These are phyloP conservation scores for Silene noctiflora DNA, from an alignment of 179 eudicot species.

Conservation along the genomic window DNA sequence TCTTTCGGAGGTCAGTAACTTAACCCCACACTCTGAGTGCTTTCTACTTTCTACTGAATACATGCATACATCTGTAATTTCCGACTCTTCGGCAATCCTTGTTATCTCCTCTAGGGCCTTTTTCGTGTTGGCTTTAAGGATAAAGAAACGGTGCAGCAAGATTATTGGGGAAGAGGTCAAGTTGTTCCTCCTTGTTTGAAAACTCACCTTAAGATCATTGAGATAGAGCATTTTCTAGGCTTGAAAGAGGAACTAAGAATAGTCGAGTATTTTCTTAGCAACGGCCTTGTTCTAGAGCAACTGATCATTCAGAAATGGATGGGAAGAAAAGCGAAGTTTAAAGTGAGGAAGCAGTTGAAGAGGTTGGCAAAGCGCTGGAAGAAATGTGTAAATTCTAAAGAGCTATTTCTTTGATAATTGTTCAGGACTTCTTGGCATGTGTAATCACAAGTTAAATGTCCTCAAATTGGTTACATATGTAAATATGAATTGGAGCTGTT, in stretches of 20 bases:
- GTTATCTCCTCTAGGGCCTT: background rate
- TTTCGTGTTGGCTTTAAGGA: background rate
- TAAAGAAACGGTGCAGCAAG: background rate
- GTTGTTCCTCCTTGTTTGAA: background rate
- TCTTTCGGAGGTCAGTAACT: background rate
- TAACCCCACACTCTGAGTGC: too few species aligned
- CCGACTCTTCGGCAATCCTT: background rate
- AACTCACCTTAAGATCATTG: constrained; percentile 16
- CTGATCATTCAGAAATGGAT: constrained; percentile 18
- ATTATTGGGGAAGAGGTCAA: background rate
- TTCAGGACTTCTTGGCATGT: too few species aligned
- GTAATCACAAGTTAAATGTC: too few species aligned
- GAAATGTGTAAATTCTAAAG: too few species aligned
- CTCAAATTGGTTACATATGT: too few species aligned
- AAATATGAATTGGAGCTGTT: too few species aligned
- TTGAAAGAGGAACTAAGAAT: background rate
- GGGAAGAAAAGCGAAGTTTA: background rate
- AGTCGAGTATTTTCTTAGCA: constrained; percentile 13
- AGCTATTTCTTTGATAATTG: too few species aligned
- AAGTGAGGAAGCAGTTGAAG: background rate
- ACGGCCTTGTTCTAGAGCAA: constrained; percentile 8
- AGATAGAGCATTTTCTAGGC: constrained; percentile 19
- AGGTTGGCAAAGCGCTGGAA: background rate
- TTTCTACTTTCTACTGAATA: too few species aligned
- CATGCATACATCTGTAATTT: too few species aligned